Base-by-base conservation (phyloP, 2,329 filamentous ascomycete genomes). In the Pseudogymnoascus sp. region DNA sequence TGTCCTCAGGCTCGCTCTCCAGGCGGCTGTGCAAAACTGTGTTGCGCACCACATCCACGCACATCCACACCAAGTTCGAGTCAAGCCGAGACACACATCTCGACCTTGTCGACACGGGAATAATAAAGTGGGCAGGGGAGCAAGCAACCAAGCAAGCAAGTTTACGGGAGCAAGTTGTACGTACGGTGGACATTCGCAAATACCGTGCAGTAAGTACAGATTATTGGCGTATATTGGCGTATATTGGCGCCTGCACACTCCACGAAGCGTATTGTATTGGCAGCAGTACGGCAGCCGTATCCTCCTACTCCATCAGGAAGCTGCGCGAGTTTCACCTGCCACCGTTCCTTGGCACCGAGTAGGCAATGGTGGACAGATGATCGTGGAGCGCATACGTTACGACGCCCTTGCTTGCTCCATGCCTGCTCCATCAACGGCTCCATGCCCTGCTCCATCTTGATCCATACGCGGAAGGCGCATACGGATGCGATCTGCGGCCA, bases 251-350 rank as follows among this genome's bases (percentile, higher is more conserved):
- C 16, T 7, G 14, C 18, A 14, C 44, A 28, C 42, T 25, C 21
- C 14, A 11, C 42, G 21, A 21, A 12, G 42, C 28, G 23, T 23
- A 23, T 23, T 23, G 42, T 25, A 44, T 44, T 23, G 18, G 40
- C 40, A 44, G 21, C 21, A 5, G 2, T 31, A 46, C 11, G 38
- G 38, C 5, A 12, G 21, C 8, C 46, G 25, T 31, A n/a, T 56
- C 18, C n/a, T 7, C 11, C 10, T 18, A 11, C 46, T 34, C 2
- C 50, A 56, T 56, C 50, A 28, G 50, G 50, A 28, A 56, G 50
- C 28, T 56, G 50, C 50, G 28, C 28, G 50, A 56, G 50, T 56
- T 56, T 56, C 50, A 56, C 50, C 50, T 56, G 25, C 50, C 50
- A 56, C 25, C 25, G n/a, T 56, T 34, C 50, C 50, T 56, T 56